Evolutionary conservation across 495 filamentous ascomycete species (phyloP).

Genomic region (Glutinoglossum americanum): DNA sequence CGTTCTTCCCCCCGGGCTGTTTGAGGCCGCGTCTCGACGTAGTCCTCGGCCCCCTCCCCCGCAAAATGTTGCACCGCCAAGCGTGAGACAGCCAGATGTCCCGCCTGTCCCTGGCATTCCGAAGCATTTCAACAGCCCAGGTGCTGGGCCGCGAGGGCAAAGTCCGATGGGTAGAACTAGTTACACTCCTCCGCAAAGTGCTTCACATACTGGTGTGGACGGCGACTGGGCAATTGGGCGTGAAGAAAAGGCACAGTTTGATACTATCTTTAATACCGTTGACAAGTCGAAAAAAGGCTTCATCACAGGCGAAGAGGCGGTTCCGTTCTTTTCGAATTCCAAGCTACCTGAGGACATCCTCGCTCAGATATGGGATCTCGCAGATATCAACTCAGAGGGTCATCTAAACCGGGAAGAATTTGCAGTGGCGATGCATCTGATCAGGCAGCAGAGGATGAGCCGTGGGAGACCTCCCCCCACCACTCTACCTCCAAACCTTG

Average conservation of each 20-base stretch:
- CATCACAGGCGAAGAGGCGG: conserved; percentile 89
- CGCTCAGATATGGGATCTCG: conserved; percentile 93
- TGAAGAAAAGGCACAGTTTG: conserved; percentile 68
- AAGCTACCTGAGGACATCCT: conserved; percentile 73
- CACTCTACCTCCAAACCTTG: conserved; percentile 51
- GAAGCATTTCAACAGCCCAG: conserved; percentile 46
- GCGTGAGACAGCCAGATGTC: conserved; percentile 18
- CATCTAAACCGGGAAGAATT: conserved; percentile 76
- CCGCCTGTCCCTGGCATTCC: conserved; percentile 38
- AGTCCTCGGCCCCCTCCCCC: conserved; percentile 13
- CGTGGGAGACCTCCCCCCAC: conserved; percentile 41
- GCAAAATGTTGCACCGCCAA: not conserved
- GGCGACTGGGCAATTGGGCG: conserved; percentile 64
- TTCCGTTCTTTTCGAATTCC: conserved; percentile 80
- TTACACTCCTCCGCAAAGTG: conserved; percentile 24
- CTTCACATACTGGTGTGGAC: conserved; percentile 38
- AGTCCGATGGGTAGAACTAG: conserved; percentile 48
- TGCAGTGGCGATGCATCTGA: conserved; percentile 93
- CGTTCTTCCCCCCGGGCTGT: conserved; percentile 65
- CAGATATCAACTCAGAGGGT: conserved; percentile 82
- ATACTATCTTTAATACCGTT: conserved; percentile 59
- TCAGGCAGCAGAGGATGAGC: conserved; percentile 63
- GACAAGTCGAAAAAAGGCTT: conserved; percentile 59
- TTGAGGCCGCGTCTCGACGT: conserved; percentile 72
- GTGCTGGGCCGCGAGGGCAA: conserved; percentile 32